phyloP scores from a whole-genome alignment of 192 early-diverging fungal genomes.

The Chytriomyces sp. region DNA sequence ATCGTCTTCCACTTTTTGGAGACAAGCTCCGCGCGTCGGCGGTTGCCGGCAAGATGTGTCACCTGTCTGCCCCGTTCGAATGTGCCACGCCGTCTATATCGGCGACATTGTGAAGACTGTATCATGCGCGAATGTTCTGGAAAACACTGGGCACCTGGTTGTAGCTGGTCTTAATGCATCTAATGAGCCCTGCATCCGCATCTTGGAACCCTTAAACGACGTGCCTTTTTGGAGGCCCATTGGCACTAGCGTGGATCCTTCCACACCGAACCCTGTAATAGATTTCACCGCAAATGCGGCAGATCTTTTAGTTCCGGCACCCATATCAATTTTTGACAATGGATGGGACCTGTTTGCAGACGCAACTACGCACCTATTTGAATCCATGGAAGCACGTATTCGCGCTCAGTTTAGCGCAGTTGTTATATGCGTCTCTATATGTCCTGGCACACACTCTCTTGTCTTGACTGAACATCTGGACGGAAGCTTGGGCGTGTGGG shows the following conservation, averaged over 20 bases:
- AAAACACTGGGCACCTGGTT: neutral
- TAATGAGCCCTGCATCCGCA: neutral
- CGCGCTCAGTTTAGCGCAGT: neutral
- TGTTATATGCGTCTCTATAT: neutral
- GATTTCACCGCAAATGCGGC: neutral
- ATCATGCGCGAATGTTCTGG: neutral
- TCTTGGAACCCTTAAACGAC: neutral
- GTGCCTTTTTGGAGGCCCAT: neutral
- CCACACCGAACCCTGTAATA: neutral
- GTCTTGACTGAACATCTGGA: neutral
- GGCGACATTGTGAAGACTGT: neutral
- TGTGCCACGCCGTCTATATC: neutral
- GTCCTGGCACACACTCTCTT: neutral
- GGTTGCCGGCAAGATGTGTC: neutral
- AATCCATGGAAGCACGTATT: neutral
- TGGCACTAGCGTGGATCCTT: neutral
- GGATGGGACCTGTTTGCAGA: neutral
- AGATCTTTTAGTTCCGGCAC: neutral
- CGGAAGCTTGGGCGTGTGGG: neutral
- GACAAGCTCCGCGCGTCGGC: neutral
- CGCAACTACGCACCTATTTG: neutral
- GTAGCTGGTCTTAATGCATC: neutral
- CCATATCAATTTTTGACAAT: neutral
- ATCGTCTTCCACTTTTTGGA: neutral
- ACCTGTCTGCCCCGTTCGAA: neutral